Evolutionary conservation across 2,329 filamentous ascomycete genomes (phyloP), one percentile per base, ranked within the genome.

Genomic region (Epichloe bromicola): DNA sequence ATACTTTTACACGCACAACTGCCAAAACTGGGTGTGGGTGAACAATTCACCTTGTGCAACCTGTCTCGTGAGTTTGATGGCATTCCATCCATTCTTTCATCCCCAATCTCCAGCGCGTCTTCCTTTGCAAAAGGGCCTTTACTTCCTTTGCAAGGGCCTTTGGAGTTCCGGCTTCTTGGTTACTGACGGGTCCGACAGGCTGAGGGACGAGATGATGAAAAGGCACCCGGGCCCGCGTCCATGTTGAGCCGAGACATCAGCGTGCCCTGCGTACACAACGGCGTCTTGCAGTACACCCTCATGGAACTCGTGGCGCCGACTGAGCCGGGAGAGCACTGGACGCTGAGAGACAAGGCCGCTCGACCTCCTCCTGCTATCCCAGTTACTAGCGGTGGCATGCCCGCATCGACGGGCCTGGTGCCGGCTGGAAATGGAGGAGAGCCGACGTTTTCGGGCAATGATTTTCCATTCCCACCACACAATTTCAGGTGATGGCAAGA

Each of bases 1-100:
- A 63, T 74, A 76, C 65, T 76, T 74, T 57, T 70, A 70, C 52
- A 69, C 71, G 33, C 67, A 74, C 58, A 71, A 76, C 55, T 77
- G 74, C 56, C 68, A 65, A 5, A 73, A 78, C 56, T 78, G 74
- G 75, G 74, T 78, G 11, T 76, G 73, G 63, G 69, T 77, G 17
- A 73, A 75, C 50, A 70, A 74, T 50, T 66, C 70, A 37, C 65
- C 73, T 11, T 78, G 75, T 60, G 65, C 73, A 49, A 65, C 63
- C 54, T 78, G 75, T 60, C 65, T 74, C 55, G 74, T 77, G 65
- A 65, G 73, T 26, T 26, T 26, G 23, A 8, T 5, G 7, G 26
- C 26, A 30, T 10, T 30, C 26, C 30, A 6, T 45, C 15, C 20
- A 5, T 45, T 15, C n/a, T 23, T 23, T 34, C 39, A 20, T 42